These are phyloP conservation scores for Zhuliangozyma blackwelliae DNA, from an alignment of 1,139 yeast genomes.

Conservation along the genomic window DNA sequence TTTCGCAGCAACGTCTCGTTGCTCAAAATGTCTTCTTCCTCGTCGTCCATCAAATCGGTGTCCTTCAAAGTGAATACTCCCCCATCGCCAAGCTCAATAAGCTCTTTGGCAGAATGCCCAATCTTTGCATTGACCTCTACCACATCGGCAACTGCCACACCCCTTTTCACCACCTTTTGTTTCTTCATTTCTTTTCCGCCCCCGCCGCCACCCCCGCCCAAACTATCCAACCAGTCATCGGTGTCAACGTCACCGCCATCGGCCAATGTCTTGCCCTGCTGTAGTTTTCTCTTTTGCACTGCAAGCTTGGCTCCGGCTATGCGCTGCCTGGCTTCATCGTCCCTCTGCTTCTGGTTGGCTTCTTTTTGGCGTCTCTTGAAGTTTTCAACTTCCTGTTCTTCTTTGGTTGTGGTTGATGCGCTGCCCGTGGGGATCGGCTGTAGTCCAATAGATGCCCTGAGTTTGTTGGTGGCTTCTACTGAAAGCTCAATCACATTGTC, in stretches of 20 bases:
- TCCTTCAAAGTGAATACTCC: slow-evolving; percentile 68
- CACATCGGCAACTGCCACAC: background rate
- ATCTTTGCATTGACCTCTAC: slow-evolving; percentile 27
- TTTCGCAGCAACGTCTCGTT: slow-evolving; percentile 37
- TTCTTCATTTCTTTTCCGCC: slow-evolving; percentile 10
- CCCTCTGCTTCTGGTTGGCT: slow-evolving; percentile 6
- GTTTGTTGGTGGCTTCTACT: slow-evolving; percentile 35
- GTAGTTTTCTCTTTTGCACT: slow-evolving; percentile 14
- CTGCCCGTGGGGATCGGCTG: slow-evolving; percentile 22
- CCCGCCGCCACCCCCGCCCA: too few species aligned
- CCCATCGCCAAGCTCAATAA: slow-evolving; percentile 37
- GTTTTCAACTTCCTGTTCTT: slow-evolving; percentile 10
- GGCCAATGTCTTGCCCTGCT: slow-evolving; percentile 16
- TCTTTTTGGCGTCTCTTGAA: slow-evolving; percentile 13
- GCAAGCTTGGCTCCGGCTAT: slow-evolving; percentile 12
- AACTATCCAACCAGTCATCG: slow-evolving; percentile 36
- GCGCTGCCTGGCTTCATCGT: slow-evolving; percentile 11
- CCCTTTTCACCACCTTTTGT: background rate
- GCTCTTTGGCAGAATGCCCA: slow-evolving; percentile 40
- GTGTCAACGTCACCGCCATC: slow-evolving; percentile 26
- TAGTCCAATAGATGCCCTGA: slow-evolving; percentile 29
- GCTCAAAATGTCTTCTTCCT: slow-evolving; percentile 47
- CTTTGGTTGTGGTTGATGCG: slow-evolving; percentile 1
- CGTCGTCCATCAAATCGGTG: slow-evolving; percentile 46
- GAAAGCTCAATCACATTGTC: slow-evolving; percentile 25